Base-by-base conservation (phyloP, 2,329 filamentous ascomycete species). In the Sporothrix pallida region DNA sequence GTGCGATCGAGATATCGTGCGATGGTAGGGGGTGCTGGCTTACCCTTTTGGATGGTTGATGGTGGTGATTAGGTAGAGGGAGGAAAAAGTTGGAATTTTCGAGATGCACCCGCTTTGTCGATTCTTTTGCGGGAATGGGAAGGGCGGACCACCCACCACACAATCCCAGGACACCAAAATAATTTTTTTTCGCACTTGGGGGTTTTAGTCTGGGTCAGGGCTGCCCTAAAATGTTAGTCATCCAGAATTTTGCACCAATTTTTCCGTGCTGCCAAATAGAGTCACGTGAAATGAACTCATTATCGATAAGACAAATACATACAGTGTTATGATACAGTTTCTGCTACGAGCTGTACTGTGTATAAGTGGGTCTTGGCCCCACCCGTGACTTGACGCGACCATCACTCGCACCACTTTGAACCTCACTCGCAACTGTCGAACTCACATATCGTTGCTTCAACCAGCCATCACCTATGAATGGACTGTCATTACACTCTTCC, bases 31-130 rank as follows among this genome's bases (percentile, higher is more conserved):
- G 56, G 68, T 56, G n/a, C 72, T 70, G 62, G 71, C 75, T 76
- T 77, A 77, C 76, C 73, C 74, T 75, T 75, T 75, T 73, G 63
- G 69, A 52, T 75, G 72, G 72, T 76, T 74, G 71, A 69, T 73
- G 71, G 71, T 71, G 71, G 70, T 62, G 42, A 65, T 52, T 62
- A 50, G 58, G 54, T 63, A 60, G 46, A 70, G 69, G 60, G 68
- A 67, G 62, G 58, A 71, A 74, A 75, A 75, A 74, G 70, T 71
- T 46, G 50, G 48, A 75, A 75, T 73, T 75, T 74, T 75, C 67
- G 74, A 74, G 74, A 75, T 77, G 74, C 70, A 62, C 56, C 62
- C 58, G 58, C 72, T 65, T 74, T 62, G 70, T 68, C 46, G 62
- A 65, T 71, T 72, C 65, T 71, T 74, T 71, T 73, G 74, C 74